Conservation (phyloP, 1,139 yeast genomes). For the Yamadazyma mexicana region DNA sequence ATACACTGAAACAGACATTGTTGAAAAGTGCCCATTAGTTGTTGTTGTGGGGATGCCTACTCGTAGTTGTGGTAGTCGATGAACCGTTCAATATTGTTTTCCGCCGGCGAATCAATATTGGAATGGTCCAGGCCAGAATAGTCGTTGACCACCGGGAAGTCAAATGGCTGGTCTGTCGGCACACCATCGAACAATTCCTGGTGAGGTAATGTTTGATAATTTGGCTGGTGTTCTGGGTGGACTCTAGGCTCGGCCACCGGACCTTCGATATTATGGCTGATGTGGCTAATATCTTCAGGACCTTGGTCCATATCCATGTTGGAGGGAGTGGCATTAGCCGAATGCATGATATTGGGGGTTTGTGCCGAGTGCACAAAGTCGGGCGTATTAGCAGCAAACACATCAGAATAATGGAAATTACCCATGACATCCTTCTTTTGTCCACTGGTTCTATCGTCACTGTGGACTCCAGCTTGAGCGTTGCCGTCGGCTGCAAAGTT, state of each 20-base stretch:
- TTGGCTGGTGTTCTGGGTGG: not conserved
- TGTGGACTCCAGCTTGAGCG: constrained; percentile 22
- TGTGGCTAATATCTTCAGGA: not conserved
- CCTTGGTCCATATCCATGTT: constrained; percentile 4
- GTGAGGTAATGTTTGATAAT: not conserved
- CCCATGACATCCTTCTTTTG: constrained; percentile 13
- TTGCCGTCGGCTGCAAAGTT: constrained; percentile 22
- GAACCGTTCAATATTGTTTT: constrained; percentile 21
- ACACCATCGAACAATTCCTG: constrained; percentile 15
- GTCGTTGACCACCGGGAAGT: constrained; percentile 19
- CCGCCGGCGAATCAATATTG: constrained; percentile 14
- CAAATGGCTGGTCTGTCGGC: constrained; percentile 16
- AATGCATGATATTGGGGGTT: constrained; percentile 20
- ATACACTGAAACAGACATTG: no score
- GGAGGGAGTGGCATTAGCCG: constrained; percentile 3
- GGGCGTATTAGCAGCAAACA: constrained; percentile 30
- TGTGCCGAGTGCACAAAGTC: constrained; percentile 28
- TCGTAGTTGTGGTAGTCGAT: constrained; percentile 23
- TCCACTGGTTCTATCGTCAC: constrained; percentile 13
- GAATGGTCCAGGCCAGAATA: constrained; percentile 19
- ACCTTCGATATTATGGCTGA: not conserved
- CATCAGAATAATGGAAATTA: constrained; percentile 20
- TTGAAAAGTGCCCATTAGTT: constrained; percentile 10
- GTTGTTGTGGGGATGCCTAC: not conserved
- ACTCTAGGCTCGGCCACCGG: no score